These are phyloP conservation scores for Bromus sterilis DNA, from an alignment of 176 grass and related monocot genomes.

Conservation along the genomic window DNA sequence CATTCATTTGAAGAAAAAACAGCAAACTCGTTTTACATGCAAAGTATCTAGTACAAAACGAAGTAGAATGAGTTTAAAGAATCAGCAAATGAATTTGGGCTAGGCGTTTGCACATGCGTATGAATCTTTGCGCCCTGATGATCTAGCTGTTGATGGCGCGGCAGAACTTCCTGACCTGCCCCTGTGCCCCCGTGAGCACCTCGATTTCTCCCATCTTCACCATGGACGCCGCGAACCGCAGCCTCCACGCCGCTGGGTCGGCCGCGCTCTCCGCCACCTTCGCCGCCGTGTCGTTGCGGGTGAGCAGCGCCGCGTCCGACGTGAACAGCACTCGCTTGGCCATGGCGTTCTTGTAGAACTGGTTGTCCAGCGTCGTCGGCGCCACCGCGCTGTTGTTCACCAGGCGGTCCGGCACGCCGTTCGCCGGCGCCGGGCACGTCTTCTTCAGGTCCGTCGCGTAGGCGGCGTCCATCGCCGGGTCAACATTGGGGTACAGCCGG, in stretches of 20 bases:
- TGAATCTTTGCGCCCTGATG: not conserved
- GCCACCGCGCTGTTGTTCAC: conserved; percentile 19
- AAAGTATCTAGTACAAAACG: too few species aligned
- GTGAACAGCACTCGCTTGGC: conserved; percentile 18
- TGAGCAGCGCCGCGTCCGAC: conserved; percentile 24
- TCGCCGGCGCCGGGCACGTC: not conserved
- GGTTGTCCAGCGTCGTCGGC: conserved; percentile 4
- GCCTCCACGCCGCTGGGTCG: not conserved
- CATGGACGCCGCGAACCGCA: conserved; percentile 22
- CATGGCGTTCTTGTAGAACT: conserved; percentile 15
- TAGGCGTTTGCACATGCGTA: too few species aligned
- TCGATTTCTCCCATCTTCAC: conserved; percentile 40
- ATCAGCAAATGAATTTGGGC: too few species aligned
- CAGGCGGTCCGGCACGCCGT: not conserved
- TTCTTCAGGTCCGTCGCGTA: conserved; percentile 12
- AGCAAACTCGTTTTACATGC: too few species aligned
- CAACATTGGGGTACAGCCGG: not conserved
- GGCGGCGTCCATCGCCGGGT: conserved; percentile 3
- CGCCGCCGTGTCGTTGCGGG: not conserved
- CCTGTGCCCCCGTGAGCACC: conserved; percentile 22
- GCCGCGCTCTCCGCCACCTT: not conserved
- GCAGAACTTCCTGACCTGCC: conserved; percentile 26
- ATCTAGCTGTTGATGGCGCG: not conserved
- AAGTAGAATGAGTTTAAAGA: too few species aligned
- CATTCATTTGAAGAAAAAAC: too few species aligned